Conservation (phyloP, 2,329 filamentous ascomycete species). For the Thielaviopsis musarum region DNA sequence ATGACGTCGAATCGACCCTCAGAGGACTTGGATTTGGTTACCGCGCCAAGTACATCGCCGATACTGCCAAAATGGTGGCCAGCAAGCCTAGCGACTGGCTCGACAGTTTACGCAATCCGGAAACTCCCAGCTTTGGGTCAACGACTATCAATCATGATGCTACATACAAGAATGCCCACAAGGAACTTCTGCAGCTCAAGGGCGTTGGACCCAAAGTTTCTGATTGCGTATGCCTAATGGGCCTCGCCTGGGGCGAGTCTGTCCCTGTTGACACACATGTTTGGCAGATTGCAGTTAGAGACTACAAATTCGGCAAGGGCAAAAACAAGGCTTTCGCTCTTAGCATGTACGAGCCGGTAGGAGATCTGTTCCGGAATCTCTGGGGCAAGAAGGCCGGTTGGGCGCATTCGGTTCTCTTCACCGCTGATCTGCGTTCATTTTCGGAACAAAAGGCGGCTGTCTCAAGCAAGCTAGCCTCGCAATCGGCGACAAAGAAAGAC, state of each 20-base stretch:
- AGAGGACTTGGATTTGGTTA: slow-evolving; percentile 85
- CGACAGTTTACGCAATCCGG: slow-evolving; percentile 59
- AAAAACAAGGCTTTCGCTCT: slow-evolving; percentile 79
- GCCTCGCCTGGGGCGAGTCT: slow-evolving; percentile 84
- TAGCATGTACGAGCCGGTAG: slow-evolving; percentile 74
- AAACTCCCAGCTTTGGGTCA: slow-evolving; percentile 40
- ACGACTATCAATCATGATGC: slow-evolving; percentile 19
- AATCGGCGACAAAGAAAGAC: slow-evolving; percentile 12
- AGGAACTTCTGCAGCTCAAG: slow-evolving; percentile 58
- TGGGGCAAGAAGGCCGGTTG: slow-evolving; percentile 94
- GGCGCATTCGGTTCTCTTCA: slow-evolving; percentile 95
- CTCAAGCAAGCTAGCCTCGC: slow-evolving; percentile 12
- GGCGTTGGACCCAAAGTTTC: slow-evolving; percentile 95
- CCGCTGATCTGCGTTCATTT: slow-evolving; percentile 77
- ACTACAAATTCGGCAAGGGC: slow-evolving; percentile 81
- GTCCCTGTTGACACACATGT: slow-evolving; percentile 97
- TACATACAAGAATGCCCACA: slow-evolving; percentile 66
- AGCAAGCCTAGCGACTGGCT: slow-evolving; percentile 61
- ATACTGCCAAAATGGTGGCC: slow-evolving; percentile 63
- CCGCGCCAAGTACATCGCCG: slow-evolving; percentile 76
- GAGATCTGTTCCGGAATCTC: slow-evolving; percentile 70
- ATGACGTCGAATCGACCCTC: slow-evolving; percentile 63
- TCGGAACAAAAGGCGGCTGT: slow-evolving; percentile 36
- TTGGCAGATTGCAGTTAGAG: slow-evolving; percentile 92
- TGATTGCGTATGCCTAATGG: slow-evolving; percentile 94